Evolutionary conservation across 2,329 filamentous ascomycete genomes (phyloP).

Genomic region (Mycosphaerella arachidis): DNA sequence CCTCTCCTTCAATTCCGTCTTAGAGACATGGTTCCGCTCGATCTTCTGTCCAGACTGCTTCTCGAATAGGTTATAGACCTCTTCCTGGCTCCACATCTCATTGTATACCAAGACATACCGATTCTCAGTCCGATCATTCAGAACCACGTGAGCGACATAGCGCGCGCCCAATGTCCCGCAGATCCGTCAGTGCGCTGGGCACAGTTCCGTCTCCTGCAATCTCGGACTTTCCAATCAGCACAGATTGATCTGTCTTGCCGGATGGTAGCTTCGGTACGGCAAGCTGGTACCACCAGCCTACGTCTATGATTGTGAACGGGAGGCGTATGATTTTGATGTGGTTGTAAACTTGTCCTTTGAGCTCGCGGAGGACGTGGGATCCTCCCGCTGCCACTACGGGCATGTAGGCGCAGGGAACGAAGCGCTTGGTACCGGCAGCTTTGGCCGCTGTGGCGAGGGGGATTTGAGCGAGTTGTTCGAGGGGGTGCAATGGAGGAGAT

Average conservation of each 20-base stretch:
- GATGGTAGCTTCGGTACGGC: conserved; percentile 43
- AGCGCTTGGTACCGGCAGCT: conserved; percentile 31
- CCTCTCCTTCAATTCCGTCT: conserved; percentile 34
- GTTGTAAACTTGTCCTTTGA: conserved; percentile 51
- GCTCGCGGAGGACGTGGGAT: conserved; percentile 33
- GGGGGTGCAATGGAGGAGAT: conserved; percentile 27
- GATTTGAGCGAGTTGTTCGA: conserved; percentile 22
- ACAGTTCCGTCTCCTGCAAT: conserved; percentile 46
- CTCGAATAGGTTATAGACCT: conserved; percentile 47
- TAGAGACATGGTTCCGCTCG: conserved; percentile 27
- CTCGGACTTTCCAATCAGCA: conserved; percentile 34
- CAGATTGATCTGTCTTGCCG: conserved; percentile 44
- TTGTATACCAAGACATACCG: conserved; percentile 48
- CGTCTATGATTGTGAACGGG: conserved; percentile 55
- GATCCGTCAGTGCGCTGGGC: conserved; percentile 44
- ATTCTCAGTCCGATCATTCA: conserved; percentile 52
- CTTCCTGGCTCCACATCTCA: conserved; percentile 44
- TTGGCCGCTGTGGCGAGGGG: conserved; percentile 29
- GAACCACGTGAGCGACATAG: conserved; percentile 50
- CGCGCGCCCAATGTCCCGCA: conserved; percentile 49
- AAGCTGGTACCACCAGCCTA: conserved; percentile 57
- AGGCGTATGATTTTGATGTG: conserved; percentile 47
- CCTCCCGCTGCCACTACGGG: conserved; percentile 44
- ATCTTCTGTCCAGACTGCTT: conserved; percentile 47
- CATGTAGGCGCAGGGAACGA: conserved; percentile 30